phyloP scores from a whole-genome alignment of 192 early-diverging fungal genomes.

The Cladochytrium replicatum region DNA sequence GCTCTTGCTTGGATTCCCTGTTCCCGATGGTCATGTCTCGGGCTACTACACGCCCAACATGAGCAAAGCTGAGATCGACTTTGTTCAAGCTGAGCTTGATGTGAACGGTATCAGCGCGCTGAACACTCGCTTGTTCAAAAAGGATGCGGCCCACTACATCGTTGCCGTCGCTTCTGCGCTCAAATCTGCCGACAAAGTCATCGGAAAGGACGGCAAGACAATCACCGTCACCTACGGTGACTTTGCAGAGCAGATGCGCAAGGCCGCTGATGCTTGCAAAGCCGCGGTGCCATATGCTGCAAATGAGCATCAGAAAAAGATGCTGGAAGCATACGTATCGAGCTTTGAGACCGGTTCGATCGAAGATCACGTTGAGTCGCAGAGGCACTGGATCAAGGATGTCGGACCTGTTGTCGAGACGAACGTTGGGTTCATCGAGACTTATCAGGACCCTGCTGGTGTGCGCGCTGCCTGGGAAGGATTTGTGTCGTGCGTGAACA shows the following conservation, averaged over 20 bases:
- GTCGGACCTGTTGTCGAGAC: conserved; percentile 45
- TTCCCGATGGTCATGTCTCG: conserved; percentile 49
- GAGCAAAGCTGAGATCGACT: conserved; percentile 37
- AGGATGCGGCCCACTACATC: conserved; percentile 10
- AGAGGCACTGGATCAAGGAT: conserved; percentile 46
- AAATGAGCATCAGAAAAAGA: conserved; percentile 42
- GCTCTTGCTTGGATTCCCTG: conserved; percentile 43
- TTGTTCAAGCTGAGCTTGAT: conserved; percentile 25
- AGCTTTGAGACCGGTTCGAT: conserved; percentile 48
- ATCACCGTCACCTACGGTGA: conserved; percentile 39
- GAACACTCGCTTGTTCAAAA: conserved; percentile 38
- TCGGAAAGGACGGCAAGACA: conserved; percentile 22
- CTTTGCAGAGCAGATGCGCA: conserved; percentile 27
- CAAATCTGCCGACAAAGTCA: conserved; percentile 8
- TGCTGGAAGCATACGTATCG: conserved; percentile 37
- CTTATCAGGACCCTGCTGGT: conserved; percentile 52
- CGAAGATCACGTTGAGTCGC: conserved; percentile 46
- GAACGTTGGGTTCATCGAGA: conserved; percentile 57
- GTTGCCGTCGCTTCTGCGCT: conserved; percentile 29
- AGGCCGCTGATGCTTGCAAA: conserved; percentile 27
- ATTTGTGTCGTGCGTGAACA: conserved; percentile 49
- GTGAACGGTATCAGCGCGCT: conserved; percentile 27
- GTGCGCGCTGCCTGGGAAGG: conserved; percentile 57
- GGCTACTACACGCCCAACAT: conserved; percentile 46
- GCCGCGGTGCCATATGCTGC: conserved; percentile 38